These are phyloP conservation scores for Mucor indicus DNA, from an alignment of 371 early-diverging fungal species.

Conservation along the genomic window DNA sequence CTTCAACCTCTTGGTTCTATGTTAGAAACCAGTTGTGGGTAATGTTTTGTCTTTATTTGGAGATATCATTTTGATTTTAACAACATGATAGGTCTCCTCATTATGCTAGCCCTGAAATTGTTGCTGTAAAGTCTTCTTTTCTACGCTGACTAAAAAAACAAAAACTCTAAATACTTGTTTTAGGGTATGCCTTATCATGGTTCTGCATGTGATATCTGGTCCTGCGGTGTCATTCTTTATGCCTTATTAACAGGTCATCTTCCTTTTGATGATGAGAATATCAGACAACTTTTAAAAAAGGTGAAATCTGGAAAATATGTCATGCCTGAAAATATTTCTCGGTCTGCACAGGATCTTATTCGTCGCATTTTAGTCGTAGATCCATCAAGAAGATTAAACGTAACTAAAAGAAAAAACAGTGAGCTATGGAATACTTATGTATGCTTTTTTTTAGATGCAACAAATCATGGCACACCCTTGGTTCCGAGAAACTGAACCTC, in stretches of 20 bases:
- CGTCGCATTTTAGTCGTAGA: conserved; percentile 46
- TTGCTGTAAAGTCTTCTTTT: conserved; percentile 62
- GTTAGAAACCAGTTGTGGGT: conserved; percentile 81
- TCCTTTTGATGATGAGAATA: conserved; percentile 82
- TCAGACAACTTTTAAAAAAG: conserved; percentile 70
- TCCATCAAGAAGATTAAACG: conserved; percentile 42
- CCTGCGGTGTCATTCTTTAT: conserved; percentile 74
- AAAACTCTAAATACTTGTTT: too few species aligned
- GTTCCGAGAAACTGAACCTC: conserved; percentile 38
- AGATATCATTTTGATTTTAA: background rate
- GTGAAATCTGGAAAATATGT: conserved; percentile 53
- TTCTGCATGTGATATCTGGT: conserved; percentile 79
- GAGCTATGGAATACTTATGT: background rate
- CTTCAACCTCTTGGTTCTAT: conserved; percentile 69
- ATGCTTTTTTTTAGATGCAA: conserved; percentile 39
- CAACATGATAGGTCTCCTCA: conserved; percentile 67
- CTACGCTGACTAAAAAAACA: too few species aligned
- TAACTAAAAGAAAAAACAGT: conserved; percentile 9
- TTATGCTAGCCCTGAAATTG: conserved; percentile 94
- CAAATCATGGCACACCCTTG: conserved; percentile 45
- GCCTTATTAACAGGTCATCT: conserved; percentile 74
- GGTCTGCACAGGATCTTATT: conserved; percentile 61
- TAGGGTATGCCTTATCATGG: conserved; percentile 72
- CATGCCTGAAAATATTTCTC: conserved; percentile 69
- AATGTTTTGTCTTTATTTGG: background rate